These are phyloP conservation scores for Haplographium delicatum DNA, from an alignment of 495 filamentous ascomycete species.

Conservation along the genomic window DNA sequence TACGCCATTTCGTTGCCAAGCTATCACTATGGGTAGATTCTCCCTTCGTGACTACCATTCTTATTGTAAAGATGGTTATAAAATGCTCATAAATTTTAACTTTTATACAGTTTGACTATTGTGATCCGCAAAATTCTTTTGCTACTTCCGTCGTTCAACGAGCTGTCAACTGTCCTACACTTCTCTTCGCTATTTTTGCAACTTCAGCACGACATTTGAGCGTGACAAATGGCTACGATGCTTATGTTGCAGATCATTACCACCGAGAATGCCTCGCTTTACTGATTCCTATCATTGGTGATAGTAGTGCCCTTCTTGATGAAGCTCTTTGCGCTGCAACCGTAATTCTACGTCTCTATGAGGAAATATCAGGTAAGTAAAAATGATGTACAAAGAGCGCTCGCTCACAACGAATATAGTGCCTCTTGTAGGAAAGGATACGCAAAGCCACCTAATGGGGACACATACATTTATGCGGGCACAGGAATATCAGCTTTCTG, in stretches of 20 bases:
- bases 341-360: constrained; percentile 32
- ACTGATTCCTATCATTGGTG: constrained; percentile 22
- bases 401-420: too few relatives aligned
- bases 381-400: too few relatives aligned
- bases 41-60: too few relatives aligned
- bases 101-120: constrained; percentile 23
- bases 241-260: constrained; percentile 25
- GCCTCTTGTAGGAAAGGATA: constrained; percentile 19
- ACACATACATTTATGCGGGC: constrained; percentile 18
- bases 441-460: constrained; percentile 20
- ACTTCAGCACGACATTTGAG: constrained; percentile 27
- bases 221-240: constrained; percentile 14
- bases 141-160: constrained; percentile 25
- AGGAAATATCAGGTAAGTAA: constrained; percentile 26
- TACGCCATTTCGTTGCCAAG: too few relatives aligned
- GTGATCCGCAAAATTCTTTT: constrained; percentile 25
- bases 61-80: too few relatives aligned
- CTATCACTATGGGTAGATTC: too few relatives aligned
- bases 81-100: too few relatives aligned
- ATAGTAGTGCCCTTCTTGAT: constrained; percentile 28
- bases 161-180: constrained; percentile 28
- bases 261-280: constrained; percentile 25
- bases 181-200: constrained; percentile 30
- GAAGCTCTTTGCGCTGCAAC: constrained; percentile 31
- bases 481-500: constrained; percentile 7